phyloP scores from a whole-genome alignment of 108 stramenopile species.

The Nannochloropsis granulata region DNA sequence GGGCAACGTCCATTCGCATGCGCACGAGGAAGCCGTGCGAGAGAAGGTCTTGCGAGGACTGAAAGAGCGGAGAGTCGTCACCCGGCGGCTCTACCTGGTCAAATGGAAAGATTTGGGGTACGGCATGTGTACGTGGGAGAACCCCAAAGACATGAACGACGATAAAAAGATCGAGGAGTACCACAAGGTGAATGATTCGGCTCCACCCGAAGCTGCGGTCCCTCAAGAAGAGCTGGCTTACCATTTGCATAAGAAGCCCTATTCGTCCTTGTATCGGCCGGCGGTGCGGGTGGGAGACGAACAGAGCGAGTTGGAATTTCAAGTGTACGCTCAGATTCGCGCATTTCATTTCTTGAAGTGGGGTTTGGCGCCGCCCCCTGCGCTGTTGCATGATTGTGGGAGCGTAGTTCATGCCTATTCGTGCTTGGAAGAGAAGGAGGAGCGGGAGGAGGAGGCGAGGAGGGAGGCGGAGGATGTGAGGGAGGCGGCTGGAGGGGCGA shows the following conservation, averaged over 20 bases:
- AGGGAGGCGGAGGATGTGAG: not conserved
- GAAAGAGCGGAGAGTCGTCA: not conserved
- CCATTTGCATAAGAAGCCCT: not conserved
- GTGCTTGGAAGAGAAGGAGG: not conserved
- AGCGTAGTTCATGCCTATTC: not conserved
- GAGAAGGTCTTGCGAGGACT: not conserved
- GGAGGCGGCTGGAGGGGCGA: not conserved
- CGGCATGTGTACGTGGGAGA: slow-evolving; percentile 91
- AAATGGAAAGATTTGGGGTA: slow-evolving; percentile 92
- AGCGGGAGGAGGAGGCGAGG: not conserved
- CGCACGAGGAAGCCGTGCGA: not conserved
- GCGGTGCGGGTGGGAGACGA: not conserved
- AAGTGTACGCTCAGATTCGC: slow-evolving; percentile 18
- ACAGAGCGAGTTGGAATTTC: not conserved
- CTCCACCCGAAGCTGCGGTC: slow-evolving; percentile 23
- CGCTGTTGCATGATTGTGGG: slow-evolving; percentile 13
- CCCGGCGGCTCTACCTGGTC: slow-evolving; percentile 50
- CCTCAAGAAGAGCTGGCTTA: slow-evolving; percentile 25
- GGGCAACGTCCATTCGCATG: not conserved
- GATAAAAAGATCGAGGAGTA: slow-evolving; percentile 25
- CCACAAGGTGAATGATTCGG: slow-evolving; percentile 9
- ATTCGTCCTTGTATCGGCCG: not conserved
- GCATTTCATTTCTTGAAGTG: slow-evolving; percentile 36
- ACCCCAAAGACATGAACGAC: slow-evolving; percentile 57
- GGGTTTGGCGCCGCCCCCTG: not conserved